A percentile compares a stretch with the other conserved stretches of the same genome.
Conservation (phyloP, 495 filamentous ascomycete species). For the Pyronema omphalodes region DNA sequence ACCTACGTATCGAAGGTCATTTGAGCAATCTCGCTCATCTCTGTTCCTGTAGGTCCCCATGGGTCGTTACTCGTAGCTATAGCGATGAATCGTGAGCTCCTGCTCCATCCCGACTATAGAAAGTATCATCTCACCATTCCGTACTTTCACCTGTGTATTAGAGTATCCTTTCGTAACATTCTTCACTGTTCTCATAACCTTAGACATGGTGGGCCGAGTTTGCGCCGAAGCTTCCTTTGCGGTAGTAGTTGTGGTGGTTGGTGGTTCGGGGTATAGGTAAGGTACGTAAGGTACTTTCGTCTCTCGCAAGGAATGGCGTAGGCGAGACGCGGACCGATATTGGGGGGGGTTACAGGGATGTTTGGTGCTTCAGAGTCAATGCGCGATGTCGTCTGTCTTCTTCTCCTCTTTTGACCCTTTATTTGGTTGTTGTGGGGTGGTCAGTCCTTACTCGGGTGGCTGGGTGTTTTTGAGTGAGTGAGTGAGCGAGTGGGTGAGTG, state of each 20-base stretch:
- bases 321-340: too few relatives aligned
- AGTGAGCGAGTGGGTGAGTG: neutral
- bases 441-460: too few relatives aligned
- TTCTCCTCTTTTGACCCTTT: neutral
- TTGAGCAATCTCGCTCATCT: conserved; percentile 97
- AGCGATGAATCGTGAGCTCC: neutral
- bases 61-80: conserved; percentile 96
- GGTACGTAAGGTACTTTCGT: too few relatives aligned
- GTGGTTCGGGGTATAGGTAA: too few relatives aligned
- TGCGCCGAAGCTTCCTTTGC: neutral
- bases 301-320: too few relatives aligned
- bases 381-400: too few relatives aligned
- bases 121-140: conserved; percentile 61
- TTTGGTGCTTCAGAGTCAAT: too few relatives aligned
- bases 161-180: conserved; percentile 99
- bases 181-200: conserved; percentile 94
- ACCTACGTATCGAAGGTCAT: conserved; percentile 65
- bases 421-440: neutral
- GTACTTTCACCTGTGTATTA: conserved; percentile 90
- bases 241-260: neutral
- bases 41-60: conserved; percentile 94
- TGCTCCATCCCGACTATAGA: neutral
- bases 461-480: neutral
- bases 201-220: conserved; percentile 47
- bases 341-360: too few relatives aligned